A percentile compares a stretch with the other conserved stretches of the same genome.
Evolutionary conservation across 2,329 filamentous ascomycete genomes (phyloP).

Genomic region (Myriosclerotinia duriaeana): DNA sequence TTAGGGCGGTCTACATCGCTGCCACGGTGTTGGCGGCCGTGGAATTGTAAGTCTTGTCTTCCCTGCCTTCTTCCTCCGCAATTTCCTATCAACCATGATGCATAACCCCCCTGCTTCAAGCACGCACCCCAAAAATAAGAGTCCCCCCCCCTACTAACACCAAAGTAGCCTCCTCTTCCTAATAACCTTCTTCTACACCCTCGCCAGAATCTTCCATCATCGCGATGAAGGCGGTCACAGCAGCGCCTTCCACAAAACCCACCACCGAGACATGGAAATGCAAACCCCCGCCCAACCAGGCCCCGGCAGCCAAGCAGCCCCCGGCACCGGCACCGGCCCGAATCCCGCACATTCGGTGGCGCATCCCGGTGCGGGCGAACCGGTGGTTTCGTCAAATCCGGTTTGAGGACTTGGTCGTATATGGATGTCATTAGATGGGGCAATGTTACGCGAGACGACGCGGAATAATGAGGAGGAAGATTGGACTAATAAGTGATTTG

Average conservation of each 20-base stretch:
- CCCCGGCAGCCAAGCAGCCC: not conserved
- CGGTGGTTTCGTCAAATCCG: not conserved
- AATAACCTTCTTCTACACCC: slow-evolving; percentile 12
- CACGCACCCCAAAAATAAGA: rapidly evolving
- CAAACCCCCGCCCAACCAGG: not conserved
- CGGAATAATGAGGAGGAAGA: not conserved
- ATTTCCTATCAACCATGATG: not conserved
- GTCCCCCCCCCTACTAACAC: not conserved
- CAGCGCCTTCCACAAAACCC: not conserved
- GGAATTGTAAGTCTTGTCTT: slow-evolving; percentile 18
- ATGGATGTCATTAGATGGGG: too few species aligned
- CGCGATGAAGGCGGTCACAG: slow-evolving; percentile 3
- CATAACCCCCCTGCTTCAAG: too few species aligned
- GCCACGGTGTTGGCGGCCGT: slow-evolving; percentile 14
- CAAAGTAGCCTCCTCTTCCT: slow-evolving; percentile 8
- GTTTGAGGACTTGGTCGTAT: not conserved
- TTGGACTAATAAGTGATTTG: not conserved
- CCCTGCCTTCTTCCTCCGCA: not conserved
- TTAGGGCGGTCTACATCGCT: slow-evolving; percentile 8
- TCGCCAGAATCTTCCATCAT: slow-evolving; percentile 3
- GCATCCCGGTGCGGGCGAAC: not conserved
- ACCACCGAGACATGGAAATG: slow-evolving; percentile 13
- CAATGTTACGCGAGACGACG: too few species aligned
- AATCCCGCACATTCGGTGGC: not conserved
- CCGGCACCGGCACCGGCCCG: not conserved